Evolutionary conservation across 208 protist species (phyloP).

Genomic region (Novymonas esmeraldas): DNA sequence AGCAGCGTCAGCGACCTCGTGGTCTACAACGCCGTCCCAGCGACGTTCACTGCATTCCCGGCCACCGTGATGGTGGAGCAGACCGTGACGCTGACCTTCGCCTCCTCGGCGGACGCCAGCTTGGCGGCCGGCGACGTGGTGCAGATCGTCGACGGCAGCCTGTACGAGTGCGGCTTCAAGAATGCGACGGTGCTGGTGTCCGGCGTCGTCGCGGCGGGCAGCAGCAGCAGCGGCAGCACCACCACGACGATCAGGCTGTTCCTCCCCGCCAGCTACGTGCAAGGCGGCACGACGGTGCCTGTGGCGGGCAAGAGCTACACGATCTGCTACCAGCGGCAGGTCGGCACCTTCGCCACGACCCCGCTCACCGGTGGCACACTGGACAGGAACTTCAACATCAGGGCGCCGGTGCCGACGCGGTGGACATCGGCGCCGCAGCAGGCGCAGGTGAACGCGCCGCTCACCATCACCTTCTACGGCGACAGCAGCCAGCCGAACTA

Average conservation of each 20-base stretch:
- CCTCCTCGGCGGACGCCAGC: background rate
- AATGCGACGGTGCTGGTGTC: constrained; percentile 70
- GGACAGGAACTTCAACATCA: constrained; percentile 68
- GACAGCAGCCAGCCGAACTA: constrained; percentile 33
- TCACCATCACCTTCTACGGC: constrained; percentile 70
- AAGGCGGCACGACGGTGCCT: background rate
- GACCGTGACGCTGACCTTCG: constrained; percentile 58
- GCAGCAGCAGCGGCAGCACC: constrained; percentile 13
- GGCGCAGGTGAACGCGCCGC: constrained; percentile 44
- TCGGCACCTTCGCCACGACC: constrained; percentile 74
- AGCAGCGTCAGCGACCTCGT: constrained; percentile 16
- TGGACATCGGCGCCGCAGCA: constrained; percentile 66
- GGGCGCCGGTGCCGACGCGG: constrained; percentile 37
- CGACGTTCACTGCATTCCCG: constrained; percentile 44
- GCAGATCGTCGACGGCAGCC: constrained; percentile 70
- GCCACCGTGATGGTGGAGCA: constrained; percentile 57
- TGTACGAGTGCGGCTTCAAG: constrained; percentile 79
- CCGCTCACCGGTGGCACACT: constrained; percentile 34
- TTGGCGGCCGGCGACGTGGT: constrained; percentile 49
- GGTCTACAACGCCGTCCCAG: constrained; percentile 43
- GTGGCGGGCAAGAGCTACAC: constrained; percentile 40
- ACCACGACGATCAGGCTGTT: constrained; percentile 20
- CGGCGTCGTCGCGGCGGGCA: constrained; percentile 25
- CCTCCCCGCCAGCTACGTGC: constrained; percentile 17
- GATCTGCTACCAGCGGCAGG: constrained; percentile 68